A percentile compares a stretch with the other conserved stretches of the same genome.
Conservation (phyloP, 129 eudicot species). For the Artemisia argyi region DNA sequence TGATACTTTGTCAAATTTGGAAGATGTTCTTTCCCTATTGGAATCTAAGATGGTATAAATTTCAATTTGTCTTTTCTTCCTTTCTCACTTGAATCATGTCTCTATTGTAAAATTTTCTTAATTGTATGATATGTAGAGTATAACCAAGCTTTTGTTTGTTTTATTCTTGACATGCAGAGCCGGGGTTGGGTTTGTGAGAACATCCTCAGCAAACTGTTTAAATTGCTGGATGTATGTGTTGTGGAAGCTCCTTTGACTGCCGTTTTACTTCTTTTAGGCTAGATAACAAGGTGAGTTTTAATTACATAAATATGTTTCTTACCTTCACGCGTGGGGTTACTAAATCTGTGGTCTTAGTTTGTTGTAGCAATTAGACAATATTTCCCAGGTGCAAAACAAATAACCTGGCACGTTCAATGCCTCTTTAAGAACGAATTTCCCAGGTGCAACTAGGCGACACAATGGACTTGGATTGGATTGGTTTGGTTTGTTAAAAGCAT, state of each 20-base stretch:
- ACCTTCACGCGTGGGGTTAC: no score
- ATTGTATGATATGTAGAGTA: neutral
- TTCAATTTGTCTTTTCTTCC: neutral
- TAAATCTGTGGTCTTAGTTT: no score
- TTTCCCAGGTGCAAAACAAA: no score
- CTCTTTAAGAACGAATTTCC: no score
- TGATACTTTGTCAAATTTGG: constrained; percentile 33
- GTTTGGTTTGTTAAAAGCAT: no score
- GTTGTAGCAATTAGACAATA: no score
- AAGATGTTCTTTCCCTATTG: constrained; percentile 62
- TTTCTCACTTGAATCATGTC: neutral
- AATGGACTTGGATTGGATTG: no score
- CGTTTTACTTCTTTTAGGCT: constrained; percentile 62
- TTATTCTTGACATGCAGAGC: constrained; percentile 46
- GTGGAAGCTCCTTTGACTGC: constrained; percentile 46
- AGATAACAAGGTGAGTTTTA: constrained; percentile 59
- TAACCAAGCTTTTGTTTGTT: constrained; percentile 10
- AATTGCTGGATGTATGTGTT: constrained; percentile 41
- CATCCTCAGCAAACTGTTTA: constrained; percentile 40
- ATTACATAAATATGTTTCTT: no score
- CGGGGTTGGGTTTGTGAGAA: constrained; percentile 74
- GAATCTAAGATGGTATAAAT: constrained; percentile 71
- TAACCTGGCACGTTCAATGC: no score
- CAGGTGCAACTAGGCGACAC: no score
- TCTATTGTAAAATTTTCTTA: neutral